Conservation (phyloP, 2,329 filamentous ascomycete genomes). For the Colletotrichum eleusines region DNA sequence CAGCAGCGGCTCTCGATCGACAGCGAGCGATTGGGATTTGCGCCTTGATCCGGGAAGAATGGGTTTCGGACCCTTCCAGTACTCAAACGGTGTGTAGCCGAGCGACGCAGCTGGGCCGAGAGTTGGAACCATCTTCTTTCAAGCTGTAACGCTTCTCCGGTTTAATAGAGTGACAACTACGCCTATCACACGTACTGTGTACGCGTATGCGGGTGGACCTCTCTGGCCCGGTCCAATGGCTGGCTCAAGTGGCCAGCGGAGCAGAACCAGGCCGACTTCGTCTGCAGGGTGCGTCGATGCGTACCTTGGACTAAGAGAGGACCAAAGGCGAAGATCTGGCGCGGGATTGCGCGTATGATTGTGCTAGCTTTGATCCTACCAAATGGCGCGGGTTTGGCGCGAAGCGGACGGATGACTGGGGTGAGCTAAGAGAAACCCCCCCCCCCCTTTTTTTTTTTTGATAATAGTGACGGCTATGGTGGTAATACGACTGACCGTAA, state of each 20-base stretch:
- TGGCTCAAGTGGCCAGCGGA: slow-evolving; percentile 9
- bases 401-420: slow-evolving; percentile 6
- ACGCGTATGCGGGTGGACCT: slow-evolving; percentile 35
- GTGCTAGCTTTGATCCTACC: slow-evolving; percentile 11
- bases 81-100: slow-evolving; percentile 46
- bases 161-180: slow-evolving; percentile 35
- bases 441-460: not conserved
- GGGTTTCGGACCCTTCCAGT: slow-evolving; percentile 46
- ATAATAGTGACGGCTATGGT: not conserved
- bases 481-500: not conserved
- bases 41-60: slow-evolving; percentile 33
- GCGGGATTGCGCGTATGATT: slow-evolving; percentile 25
- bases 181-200: slow-evolving; percentile 36
- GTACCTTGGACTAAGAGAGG: not conserved
- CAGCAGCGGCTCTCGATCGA: slow-evolving; percentile 33
- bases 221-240: slow-evolving; percentile 24
- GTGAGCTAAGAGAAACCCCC: not conserved
- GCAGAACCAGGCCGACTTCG: not conserved
- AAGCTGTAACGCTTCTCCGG: slow-evolving; percentile 34
- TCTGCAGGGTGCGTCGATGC: slow-evolving; percentile 25
- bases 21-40: slow-evolving; percentile 28
- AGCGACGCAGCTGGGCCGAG: slow-evolving; percentile 37
- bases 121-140: slow-evolving; percentile 37
- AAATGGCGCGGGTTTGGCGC: slow-evolving; percentile 19
- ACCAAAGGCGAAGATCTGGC: slow-evolving; percentile 6